phyloP scores from a whole-genome alignment of 257 asterid genomes.

The Knoxia roxburghii region DNA sequence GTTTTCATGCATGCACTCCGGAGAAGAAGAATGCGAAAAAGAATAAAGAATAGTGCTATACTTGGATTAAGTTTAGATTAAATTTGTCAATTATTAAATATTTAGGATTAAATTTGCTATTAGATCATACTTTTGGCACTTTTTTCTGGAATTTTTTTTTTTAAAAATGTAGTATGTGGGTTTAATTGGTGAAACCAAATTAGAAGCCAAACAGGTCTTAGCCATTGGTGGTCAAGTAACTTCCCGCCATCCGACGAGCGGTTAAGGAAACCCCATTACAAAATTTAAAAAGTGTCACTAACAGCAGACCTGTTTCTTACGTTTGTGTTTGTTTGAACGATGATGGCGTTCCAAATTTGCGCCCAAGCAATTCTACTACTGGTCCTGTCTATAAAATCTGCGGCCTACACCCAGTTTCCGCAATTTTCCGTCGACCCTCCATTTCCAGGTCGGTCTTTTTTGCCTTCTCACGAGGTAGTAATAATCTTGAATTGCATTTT shows the following conservation, averaged over 20 bases:
- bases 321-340: not conserved
- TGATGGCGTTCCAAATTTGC: too few relatives aligned
- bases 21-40: too few relatives aligned
- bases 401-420: conserved; percentile 12
- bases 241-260: conserved; percentile 8
- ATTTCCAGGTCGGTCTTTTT: conserved; percentile 30
- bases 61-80: too few relatives aligned
- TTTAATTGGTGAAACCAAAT: too few relatives aligned
- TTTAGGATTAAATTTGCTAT: too few relatives aligned
- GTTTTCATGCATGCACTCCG: too few relatives aligned
- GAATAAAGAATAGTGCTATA: too few relatives aligned
- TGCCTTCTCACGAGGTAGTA: not conserved
- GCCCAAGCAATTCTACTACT: conserved; percentile 15
- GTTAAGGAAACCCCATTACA: conserved; percentile 4
- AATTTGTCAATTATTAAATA: too few relatives aligned
- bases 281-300: not conserved
- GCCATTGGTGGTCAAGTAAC: not conserved
- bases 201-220: not conserved
- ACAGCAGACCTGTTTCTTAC: not conserved
- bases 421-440: conserved; percentile 24
- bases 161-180: too few relatives aligned
- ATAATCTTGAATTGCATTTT: not conserved
- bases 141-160: too few relatives aligned
- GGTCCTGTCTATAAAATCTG: conserved; percentile 18
- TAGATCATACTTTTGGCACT: too few relatives aligned